Conservation (phyloP, 2,329 filamentous ascomycete species). For the Stachybotrys chartarum region DNA sequence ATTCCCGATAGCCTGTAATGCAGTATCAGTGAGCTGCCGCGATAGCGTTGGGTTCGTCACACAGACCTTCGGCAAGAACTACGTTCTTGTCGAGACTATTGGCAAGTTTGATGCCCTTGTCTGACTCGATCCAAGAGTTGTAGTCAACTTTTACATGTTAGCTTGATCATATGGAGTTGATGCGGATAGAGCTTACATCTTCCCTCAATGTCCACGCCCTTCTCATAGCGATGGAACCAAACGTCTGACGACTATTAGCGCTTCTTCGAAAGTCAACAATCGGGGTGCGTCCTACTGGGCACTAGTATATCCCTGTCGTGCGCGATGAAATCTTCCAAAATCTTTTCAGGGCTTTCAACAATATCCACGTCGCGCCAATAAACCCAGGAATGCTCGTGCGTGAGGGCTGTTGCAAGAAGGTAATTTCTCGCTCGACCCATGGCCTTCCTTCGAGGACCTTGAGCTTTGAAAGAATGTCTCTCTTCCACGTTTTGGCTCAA, state of each 20-base stretch:
- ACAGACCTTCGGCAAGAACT: slow-evolving; percentile 79
- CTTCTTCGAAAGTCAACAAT: slow-evolving; percentile 3
- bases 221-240: slow-evolving; percentile 89
- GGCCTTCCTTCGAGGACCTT: slow-evolving; percentile 81
- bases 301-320: slow-evolving; percentile 91
- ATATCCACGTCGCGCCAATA: slow-evolving; percentile 99
- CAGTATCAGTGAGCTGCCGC: slow-evolving; percentile 10
- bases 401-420: slow-evolving; percentile 73
- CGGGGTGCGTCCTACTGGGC: slow-evolving; percentile 63
- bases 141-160: slow-evolving; percentile 67
- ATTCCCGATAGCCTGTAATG: slow-evolving; percentile 78
- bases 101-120: slow-evolving; percentile 72
- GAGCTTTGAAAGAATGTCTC: slow-evolving; percentile 78
- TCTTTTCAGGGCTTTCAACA: slow-evolving; percentile 76
- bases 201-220: slow-evolving; percentile 83
- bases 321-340: slow-evolving; percentile 91
- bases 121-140: slow-evolving; percentile 96
- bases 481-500: slow-evolving; percentile 75
- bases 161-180: not conserved
- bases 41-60: not conserved
- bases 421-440: slow-evolving; percentile 93
- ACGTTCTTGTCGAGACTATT: slow-evolving; percentile 68
- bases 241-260: slow-evolving; percentile 56
- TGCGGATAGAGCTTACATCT: slow-evolving; percentile 57
- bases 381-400: slow-evolving; percentile 94